phyloP scores from a whole-genome alignment of 192 early-diverging fungal species.

The Cetraspora pellucida region DNA sequence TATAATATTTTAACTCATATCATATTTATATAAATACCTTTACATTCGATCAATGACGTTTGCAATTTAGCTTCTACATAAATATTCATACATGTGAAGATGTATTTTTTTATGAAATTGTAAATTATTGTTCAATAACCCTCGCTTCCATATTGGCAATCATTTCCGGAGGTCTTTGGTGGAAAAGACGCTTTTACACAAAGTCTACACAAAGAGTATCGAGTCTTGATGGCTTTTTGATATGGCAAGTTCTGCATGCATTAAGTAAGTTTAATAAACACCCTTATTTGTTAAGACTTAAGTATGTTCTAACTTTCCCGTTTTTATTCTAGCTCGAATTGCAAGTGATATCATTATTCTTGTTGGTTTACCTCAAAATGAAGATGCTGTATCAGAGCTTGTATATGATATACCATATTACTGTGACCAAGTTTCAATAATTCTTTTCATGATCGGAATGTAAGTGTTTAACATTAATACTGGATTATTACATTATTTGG shows the following conservation, averaged over 20 bases:
- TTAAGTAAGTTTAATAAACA: not conserved
- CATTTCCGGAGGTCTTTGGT: not conserved
- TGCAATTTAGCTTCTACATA: not conserved
- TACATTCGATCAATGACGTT: too few species aligned
- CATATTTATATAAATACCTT: too few species aligned
- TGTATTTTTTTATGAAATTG: not conserved
- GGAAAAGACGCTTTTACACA: not conserved
- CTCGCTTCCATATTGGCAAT: not conserved
- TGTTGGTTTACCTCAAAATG: not conserved
- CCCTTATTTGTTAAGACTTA: not conserved
- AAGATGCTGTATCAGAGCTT: not conserved
- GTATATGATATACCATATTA: conserved; percentile 14
- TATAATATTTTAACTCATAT: too few species aligned
- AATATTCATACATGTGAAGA: not conserved
- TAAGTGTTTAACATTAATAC: not conserved
- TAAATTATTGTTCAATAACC: not conserved
- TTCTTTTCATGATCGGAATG: conserved; percentile 4
- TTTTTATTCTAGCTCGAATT: not conserved
- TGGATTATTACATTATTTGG: not conserved
- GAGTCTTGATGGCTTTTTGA: not conserved
- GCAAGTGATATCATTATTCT: not conserved
- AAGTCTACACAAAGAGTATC: not conserved
- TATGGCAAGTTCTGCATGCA: conserved; percentile 4
- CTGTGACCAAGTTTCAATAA: conserved; percentile 5
- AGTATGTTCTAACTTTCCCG: not conserved